Conservation (phyloP, 768 basidiomycete genomes). For the Mycena polygramma region DNA sequence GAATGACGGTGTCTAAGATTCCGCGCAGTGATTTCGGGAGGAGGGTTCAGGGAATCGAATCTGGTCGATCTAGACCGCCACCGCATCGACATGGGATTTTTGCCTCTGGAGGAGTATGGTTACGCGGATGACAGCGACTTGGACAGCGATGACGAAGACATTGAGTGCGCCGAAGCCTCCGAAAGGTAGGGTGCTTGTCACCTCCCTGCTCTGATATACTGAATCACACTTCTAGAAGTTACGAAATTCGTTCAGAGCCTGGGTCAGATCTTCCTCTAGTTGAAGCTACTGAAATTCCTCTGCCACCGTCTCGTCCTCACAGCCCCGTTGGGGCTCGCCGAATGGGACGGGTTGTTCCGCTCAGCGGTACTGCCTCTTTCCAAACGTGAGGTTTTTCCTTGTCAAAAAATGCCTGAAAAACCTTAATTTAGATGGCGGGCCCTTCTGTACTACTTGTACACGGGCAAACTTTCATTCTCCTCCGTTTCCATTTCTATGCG, state of each 20-base stretch:
- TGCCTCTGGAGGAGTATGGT: conserved; percentile 4
- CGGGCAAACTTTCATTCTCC: conserved; percentile 9
- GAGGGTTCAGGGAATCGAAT: conserved; percentile 4
- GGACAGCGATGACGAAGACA: conserved; percentile 6
- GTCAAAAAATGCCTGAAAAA: not conserved
- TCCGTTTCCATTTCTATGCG: no score
- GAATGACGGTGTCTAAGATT: no score
- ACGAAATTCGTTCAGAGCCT: no score
- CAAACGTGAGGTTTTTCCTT: conserved; percentile 1
- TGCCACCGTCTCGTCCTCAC: not conserved
- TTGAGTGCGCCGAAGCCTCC: not conserved
- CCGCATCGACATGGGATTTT: not conserved
- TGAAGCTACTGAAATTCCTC: conserved; percentile 4
- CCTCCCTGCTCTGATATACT: no score
- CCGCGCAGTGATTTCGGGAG: conserved; percentile 11
- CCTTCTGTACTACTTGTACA: conserved; percentile 18
- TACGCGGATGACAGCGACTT: conserved; percentile 30
- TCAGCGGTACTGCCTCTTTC: conserved; percentile 17
- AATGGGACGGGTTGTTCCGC: not conserved
- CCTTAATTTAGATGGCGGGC: conserved; percentile 9
- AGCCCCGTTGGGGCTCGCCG: not conserved
- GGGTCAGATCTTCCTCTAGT: not conserved
- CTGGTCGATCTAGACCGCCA: conserved; percentile 21
- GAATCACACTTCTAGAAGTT: no score
- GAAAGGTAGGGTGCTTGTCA: not conserved